Conservation (phyloP, 495 filamentous ascomycete species). For the Penicillium samsonianum region DNA sequence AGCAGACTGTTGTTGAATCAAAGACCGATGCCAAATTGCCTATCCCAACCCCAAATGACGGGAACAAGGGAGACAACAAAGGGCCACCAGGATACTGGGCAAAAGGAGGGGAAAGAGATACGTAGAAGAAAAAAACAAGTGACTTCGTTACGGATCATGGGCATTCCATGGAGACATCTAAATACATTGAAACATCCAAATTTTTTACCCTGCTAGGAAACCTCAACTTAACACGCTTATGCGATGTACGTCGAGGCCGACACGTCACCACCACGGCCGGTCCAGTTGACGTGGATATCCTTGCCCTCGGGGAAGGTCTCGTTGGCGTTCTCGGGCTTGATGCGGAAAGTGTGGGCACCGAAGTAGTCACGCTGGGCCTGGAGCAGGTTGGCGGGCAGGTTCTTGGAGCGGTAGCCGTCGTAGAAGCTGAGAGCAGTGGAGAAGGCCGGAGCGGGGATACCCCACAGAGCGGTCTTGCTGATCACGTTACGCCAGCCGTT, state of each 20-base stretch:
- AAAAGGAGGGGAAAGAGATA: no score
- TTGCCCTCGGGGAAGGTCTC: slow-evolving; percentile 81
- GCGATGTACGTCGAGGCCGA: slow-evolving; percentile 96
- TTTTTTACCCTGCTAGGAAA: slow-evolving; percentile 30
- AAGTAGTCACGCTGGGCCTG: slow-evolving; percentile 99
- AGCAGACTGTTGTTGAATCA: no score
- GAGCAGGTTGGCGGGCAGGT: slow-evolving; percentile 94
- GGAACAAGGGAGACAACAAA: no score
- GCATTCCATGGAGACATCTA: slow-evolving; percentile 32
- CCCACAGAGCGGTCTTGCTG: slow-evolving; percentile 85
- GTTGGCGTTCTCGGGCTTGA: slow-evolving; percentile 89
- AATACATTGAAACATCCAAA: slow-evolving; percentile 32
- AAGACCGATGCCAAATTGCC: no score
- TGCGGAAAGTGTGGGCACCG: slow-evolving; percentile 95
- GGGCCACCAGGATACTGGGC: no score
- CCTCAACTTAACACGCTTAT: slow-evolving; percentile 53
- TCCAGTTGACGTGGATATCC: slow-evolving; percentile 99
- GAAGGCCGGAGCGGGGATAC: slow-evolving; percentile 94
- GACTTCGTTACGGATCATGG: slow-evolving; percentile 31
- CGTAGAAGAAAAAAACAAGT: slow-evolving; percentile 12
- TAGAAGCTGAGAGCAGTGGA: slow-evolving; percentile 96
- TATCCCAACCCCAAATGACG: no score
- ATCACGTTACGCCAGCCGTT: slow-evolving; percentile 94
- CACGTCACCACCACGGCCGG: slow-evolving; percentile 93
- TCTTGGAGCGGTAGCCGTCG: slow-evolving; percentile 93